These are phyloP conservation scores for Polygonum maritimum DNA, from an alignment of 148 eudicot genomes.

Conservation along the genomic window DNA sequence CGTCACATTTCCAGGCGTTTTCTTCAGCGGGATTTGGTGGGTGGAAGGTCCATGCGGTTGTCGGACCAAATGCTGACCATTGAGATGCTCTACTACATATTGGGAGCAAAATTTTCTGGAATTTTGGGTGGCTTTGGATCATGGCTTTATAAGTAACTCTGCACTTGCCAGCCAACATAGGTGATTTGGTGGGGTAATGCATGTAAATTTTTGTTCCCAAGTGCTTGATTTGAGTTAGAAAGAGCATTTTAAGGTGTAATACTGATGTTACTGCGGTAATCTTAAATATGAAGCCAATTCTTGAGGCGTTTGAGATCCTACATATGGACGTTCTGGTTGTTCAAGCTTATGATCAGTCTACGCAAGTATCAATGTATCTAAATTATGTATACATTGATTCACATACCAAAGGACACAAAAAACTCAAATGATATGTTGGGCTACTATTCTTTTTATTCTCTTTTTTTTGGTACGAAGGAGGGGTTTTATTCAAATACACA, in stretches of 20 bases:
- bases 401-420: too few species aligned
- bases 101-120: neutral
- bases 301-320: too few species aligned
- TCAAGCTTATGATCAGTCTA: too few species aligned
- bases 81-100: neutral
- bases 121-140: neutral
- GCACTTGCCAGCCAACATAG: neutral
- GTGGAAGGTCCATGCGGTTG: slow-evolving; percentile 63
- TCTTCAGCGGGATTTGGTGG: slow-evolving; percentile 72
- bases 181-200: neutral
- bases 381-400: too few species aligned
- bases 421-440: too few species aligned
- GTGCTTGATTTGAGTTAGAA: neutral
- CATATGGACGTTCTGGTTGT: too few species aligned
- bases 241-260: neutral
- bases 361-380: too few species aligned
- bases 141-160: neutral
- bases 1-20: slow-evolving; percentile 46
- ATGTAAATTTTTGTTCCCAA: neutral
- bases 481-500: too few species aligned
- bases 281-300: too few species aligned
- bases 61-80: slow-evolving; percentile 30
- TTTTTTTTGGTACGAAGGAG: too few species aligned
- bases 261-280: too few species aligned
- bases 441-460: too few species aligned